Evolutionary conservation across 1,284 basidiomycete genomes (phyloP), one percentile per base, ranked within the genome.

Genomic region (Fereydounia khargensis): DNA sequence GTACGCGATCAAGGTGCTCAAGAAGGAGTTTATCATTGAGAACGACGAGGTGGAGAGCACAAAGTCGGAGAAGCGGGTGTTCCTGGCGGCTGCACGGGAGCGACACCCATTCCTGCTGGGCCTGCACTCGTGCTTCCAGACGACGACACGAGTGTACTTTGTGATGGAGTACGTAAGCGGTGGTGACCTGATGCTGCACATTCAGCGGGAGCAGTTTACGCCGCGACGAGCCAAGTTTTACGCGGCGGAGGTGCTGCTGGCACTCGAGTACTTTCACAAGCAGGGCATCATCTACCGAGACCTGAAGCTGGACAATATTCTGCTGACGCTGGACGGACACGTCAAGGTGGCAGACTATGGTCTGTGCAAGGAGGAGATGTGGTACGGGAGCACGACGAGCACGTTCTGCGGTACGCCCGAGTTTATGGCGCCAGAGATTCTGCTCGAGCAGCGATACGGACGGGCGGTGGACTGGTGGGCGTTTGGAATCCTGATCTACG

Each of bases 401-500:
- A 99, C 95, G 1, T 99, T 99, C 79, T 99, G 95, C 79, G 95
- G 95, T 46, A 99, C 95, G 30, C 95, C 95, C 0, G 95, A 99
- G 77, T 98, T 98, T 77, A 98, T 99, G 95, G 95, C 95, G 27
- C 95, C 95, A 6, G 95, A 99, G 89, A 98, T 99, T 74, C 81
- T 99, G 44, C 82, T 98, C 22, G 95, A 98, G 79, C 94, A 98
- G 79, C 87, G 91, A 44, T 99, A 99, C 72, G 91, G 91, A 10
- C 87, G 91, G 34, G 95, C 95, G 5, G 95, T 98, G 39, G 95
- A 99, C 74, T 99, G 95, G 95, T 99, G 95, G 95, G 95, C 95
- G 7, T 98, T 98, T 74, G 95, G 95, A 60, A 94, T 99, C 7
- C 79, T 98, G 66, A 96, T 90, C 35, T 99, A 99, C 76, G 95